Evolutionary conservation across 2,329 filamentous ascomycete species (phyloP), one percentile per base, ranked within the genome.

Genomic region (Blastomyces silverae): DNA sequence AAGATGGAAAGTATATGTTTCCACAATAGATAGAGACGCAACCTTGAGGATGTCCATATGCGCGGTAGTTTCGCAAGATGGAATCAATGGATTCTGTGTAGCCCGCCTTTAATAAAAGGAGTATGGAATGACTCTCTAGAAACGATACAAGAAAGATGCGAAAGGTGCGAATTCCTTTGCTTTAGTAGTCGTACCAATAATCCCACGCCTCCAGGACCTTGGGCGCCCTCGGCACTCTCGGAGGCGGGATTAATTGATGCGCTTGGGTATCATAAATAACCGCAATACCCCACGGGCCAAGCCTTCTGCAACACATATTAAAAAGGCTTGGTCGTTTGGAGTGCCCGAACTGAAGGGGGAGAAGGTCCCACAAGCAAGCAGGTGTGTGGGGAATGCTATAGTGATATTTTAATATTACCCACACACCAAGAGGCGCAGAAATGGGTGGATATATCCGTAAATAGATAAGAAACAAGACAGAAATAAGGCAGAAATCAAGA

Each of bases 1-100:
- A 34, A 55, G 15, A 13, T 55, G 52, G 52, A 55, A 55, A 28
- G 17, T 20, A 34, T 55, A 55, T 1, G 28, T 55, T 55, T 55
- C 52, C 17, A 20, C 25, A 34, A 55, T 17, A 11, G 25, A 55
- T 4, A 55, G 3, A 3, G 11, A 31, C 7, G 28, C 52, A 2
- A 55, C 52, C 5, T 55, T 55, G 13, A 55, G 52, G 25, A 55
- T 55, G 17, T 55, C 52, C 52, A 55, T 55, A 25, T 20, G 28
- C 52, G n/a, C 52, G 10, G 28, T 34, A 31, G 22, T 55, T 34
- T 31, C 13, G 34, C 28, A 34, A 55, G 17, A 1, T 55, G 52
- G 52, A 20, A 55, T 8, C 28, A 20, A 34, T 34, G 17, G 15
- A 20, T 15, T 7, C 20, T 55, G 15, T 34, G 28, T 34, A 34